Percentiles rank a stretch among this genome's conserved stretches.
These are phyloP conservation scores for Phytophthora chlamydospora DNA, from an alignment of 352 stramenopile species.

Conservation along the genomic window DNA sequence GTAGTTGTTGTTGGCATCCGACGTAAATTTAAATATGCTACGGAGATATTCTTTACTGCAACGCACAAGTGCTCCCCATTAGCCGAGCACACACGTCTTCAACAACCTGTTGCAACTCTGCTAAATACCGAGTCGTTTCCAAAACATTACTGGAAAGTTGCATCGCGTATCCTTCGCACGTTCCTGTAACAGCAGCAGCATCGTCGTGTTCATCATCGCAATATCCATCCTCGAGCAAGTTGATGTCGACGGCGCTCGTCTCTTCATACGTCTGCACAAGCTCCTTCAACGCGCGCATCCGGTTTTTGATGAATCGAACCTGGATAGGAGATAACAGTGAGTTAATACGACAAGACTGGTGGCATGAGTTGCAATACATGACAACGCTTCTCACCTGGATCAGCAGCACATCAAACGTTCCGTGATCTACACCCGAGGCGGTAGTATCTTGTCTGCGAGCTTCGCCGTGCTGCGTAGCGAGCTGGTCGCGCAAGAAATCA, in stretches of 20 bases:
- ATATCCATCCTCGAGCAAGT: slow-evolving; percentile 27
- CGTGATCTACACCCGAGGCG: slow-evolving; percentile 15
- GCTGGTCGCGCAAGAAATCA: slow-evolving; percentile 23
- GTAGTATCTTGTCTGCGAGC: neutral
- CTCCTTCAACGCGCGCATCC: slow-evolving; percentile 33
- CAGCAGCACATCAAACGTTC: slow-evolving; percentile 22
- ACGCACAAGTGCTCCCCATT: slow-evolving; percentile 46
- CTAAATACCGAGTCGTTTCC: slow-evolving; percentile 25
- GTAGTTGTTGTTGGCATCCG: too few species aligned
- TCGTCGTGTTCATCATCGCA: slow-evolving; percentile 12
- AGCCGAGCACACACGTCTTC: slow-evolving; percentile 50
- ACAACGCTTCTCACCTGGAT: slow-evolving; percentile 22
- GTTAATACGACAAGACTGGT: too few species aligned
- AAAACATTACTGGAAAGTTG: slow-evolving; percentile 26
- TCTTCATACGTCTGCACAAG: slow-evolving; percentile 42
- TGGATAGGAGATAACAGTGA: slow-evolving; percentile 9
- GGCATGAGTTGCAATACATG: too few species aligned
- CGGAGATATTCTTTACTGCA: slow-evolving; percentile 38
- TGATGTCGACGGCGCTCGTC: slow-evolving; percentile 47
- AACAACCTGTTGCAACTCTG: slow-evolving; percentile 42
- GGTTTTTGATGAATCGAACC: slow-evolving; percentile 36
- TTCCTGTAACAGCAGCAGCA: slow-evolving; percentile 6
- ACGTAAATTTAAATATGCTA: neutral
- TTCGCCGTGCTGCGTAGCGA: slow-evolving; percentile 14
- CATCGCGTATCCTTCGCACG: slow-evolving; percentile 15